A percentile compares a stretch with the other conserved stretches of the same genome.
phyloP scores from a whole-genome alignment of 2,329 filamentous ascomycete genomes.

The Sclerotinia subarctica region DNA sequence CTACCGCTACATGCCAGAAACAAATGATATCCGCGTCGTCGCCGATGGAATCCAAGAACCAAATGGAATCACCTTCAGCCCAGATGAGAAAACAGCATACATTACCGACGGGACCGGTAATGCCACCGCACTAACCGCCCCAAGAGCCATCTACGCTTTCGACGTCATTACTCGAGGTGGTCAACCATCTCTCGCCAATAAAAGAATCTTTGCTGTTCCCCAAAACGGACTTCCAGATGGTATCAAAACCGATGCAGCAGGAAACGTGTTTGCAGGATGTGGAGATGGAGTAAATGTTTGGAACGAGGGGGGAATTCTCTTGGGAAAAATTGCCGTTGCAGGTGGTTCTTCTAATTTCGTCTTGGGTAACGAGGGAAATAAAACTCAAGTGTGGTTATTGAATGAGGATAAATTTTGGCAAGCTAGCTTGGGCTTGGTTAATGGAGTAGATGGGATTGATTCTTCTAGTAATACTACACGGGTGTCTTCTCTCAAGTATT shows the following conservation, averaged over 20 bases:
- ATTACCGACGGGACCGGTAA: slow-evolving; percentile 48
- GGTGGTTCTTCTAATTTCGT: slow-evolving; percentile 26
- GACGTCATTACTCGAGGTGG: slow-evolving; percentile 26
- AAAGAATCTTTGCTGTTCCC: slow-evolving; percentile 51
- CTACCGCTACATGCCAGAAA: slow-evolving; percentile 52
- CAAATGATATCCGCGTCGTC: slow-evolving; percentile 51
- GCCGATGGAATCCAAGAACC: slow-evolving; percentile 55
- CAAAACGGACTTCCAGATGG: slow-evolving; percentile 56
- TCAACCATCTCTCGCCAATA: slow-evolving; percentile 22
- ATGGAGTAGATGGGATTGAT: neutral
- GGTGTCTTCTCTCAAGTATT: too few relatives aligned
- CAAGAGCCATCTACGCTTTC: slow-evolving; percentile 38
- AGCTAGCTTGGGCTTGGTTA: slow-evolving; percentile 17
- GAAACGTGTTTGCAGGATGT: slow-evolving; percentile 53
- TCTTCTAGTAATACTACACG: neutral
- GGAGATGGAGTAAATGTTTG: slow-evolving; percentile 55
- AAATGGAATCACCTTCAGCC: slow-evolving; percentile 57
- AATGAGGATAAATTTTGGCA: slow-evolving; percentile 27
- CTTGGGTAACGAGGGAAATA: slow-evolving; percentile 20
- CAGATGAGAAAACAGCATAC: slow-evolving; percentile 50
- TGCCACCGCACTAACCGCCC: slow-evolving; percentile 40
- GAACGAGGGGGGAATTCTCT: slow-evolving; percentile 46
- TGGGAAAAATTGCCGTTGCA: slow-evolving; percentile 52
- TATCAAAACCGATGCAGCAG: slow-evolving; percentile 49
- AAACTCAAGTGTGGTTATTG: slow-evolving; percentile 25